Base-by-base conservation (phyloP, 2,329 filamentous ascomycete genomes). In the Pezicula radicicola region DNA sequence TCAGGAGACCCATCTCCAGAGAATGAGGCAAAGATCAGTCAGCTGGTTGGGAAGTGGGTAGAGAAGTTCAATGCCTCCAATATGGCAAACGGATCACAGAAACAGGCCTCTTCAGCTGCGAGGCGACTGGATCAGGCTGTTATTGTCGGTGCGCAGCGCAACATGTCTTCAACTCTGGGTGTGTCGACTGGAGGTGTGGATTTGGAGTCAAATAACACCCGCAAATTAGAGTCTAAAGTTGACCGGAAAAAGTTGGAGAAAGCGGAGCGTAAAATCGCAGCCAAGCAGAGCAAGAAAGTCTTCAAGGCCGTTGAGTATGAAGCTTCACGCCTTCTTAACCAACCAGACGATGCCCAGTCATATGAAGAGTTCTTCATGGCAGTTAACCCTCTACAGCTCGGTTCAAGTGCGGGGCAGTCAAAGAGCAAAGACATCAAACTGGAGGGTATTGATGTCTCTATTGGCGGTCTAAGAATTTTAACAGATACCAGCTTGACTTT, bases 341-440 rank as follows among this genome's bases (percentile, higher is more conserved):
- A 90, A 71, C 80, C 90, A 4, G 88, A 93, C 63, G 83, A 87
- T 63, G 78, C 92, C 12, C 87, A 96, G 77, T 95, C 91, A 39
- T 99, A 99, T 69, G 94, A 99, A 73, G 94, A 99, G 70, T 97
- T 99, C 75, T 99, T 96, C 81, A 97, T 99, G 94, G 88, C 91
- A 49, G 94, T 99, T 76, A 99, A 99, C 71, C 94, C 94, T 55
- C 81, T 99, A 57, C 93, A 97, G 68, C 66, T 97, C 55, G 93
- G 91, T 50, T 75, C 79, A 19, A 84, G 79, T 59, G 71, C 81
- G 54, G 80, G 85, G 30, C 75, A 88, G 54, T 82, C 84, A 60
- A 99, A 97, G 85, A 96, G 92, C 72, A 99, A 99, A 79, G 94
- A 99, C 68, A 92, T 99, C 79, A 99, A 97, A 76, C 78, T 99